Conservation (phyloP, 495 filamentous ascomycete genomes). For the Penicillium canescens region DNA sequence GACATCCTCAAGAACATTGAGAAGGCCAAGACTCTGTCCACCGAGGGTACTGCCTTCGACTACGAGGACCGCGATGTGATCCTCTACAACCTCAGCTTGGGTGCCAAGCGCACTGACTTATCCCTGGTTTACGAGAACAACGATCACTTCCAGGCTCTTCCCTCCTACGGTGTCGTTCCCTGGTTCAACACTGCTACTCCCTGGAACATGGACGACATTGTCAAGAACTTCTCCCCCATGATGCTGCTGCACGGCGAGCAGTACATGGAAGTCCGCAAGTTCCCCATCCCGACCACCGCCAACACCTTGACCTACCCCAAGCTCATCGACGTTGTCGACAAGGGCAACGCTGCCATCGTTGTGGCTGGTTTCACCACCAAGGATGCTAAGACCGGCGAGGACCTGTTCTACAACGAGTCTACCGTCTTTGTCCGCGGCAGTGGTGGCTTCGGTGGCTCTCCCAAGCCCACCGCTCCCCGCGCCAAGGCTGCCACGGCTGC, state of each 20-base stretch:
- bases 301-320: slow-evolving; percentile 79
- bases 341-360: slow-evolving; percentile 87
- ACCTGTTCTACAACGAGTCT: slow-evolving; percentile 95
- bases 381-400: slow-evolving; percentile 73
- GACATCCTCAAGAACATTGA: slow-evolving; percentile 69
- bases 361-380: slow-evolving; percentile 80
- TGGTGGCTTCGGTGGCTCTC: slow-evolving; percentile 87
- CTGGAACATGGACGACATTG: slow-evolving; percentile 77
- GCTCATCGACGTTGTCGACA: slow-evolving; percentile 93
- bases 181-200: slow-evolving; percentile 83
- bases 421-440: slow-evolving; percentile 90
- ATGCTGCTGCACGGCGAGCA: slow-evolving; percentile 99
- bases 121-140: slow-evolving; percentile 84
- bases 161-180: slow-evolving; percentile 93
- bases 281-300: slow-evolving; percentile 86
- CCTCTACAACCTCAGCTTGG: slow-evolving; percentile 93
- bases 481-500: slow-evolving; percentile 76
- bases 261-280: slow-evolving; percentile 94
- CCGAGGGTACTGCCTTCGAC: slow-evolving; percentile 73
- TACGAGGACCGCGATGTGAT: slow-evolving; percentile 87
- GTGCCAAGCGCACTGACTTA: slow-evolving; percentile 90
- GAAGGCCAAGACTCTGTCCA: slow-evolving; percentile 69
- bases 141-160: slow-evolving; percentile 89
- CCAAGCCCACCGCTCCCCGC: slow-evolving; percentile 64
- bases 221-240: slow-evolving; percentile 96